Conservation (phyloP, 495 filamentous ascomycete genomes). For the Aspergillus bridgeri region DNA sequence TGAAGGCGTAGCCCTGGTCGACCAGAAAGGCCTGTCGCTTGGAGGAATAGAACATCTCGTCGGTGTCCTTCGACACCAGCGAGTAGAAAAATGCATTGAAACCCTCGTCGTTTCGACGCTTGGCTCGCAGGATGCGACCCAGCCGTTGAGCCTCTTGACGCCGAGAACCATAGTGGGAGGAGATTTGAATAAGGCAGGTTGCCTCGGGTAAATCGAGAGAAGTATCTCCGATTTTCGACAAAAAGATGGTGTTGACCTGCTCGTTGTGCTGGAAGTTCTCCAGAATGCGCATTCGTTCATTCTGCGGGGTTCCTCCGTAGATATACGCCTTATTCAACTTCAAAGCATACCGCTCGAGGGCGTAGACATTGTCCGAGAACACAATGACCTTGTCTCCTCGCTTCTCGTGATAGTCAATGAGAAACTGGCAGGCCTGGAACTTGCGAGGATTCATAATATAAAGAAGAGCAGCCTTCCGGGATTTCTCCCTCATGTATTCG, state of each 20-base stretch:
- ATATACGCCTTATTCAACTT: slow-evolving; percentile 89
- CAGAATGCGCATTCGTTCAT: slow-evolving; percentile 83
- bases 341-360: slow-evolving; percentile 77
- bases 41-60: slow-evolving; percentile 97
- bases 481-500: slow-evolving; percentile 77
- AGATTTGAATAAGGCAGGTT: slow-evolving; percentile 97
- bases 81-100: slow-evolving; percentile 99
- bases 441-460: slow-evolving; percentile 98
- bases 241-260: slow-evolving; percentile 89
- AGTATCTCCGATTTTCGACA: slow-evolving; percentile 97
- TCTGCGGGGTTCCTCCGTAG: slow-evolving; percentile 82
- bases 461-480: slow-evolving; percentile 66
- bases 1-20: slow-evolving; percentile 98
- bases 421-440: slow-evolving; percentile 93
- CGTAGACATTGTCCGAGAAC: slow-evolving; percentile 98
- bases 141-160: slow-evolving; percentile 95
- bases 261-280: slow-evolving; percentile 97
- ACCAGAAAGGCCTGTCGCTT: slow-evolving; percentile 98
- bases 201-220: slow-evolving; percentile 95
- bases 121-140: slow-evolving; percentile 91
- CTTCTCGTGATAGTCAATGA: slow-evolving; percentile 96
- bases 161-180: slow-evolving; percentile 95
- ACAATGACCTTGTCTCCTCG: slow-evolving; percentile 98
- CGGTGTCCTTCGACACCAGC: slow-evolving; percentile 92
- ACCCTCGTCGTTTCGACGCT: slow-evolving; percentile 94